Evolutionary conservation across 768 basidiomycete genomes (phyloP), one percentile per base, ranked within the genome.

Genomic region (Pisolithus tinctorius): DNA sequence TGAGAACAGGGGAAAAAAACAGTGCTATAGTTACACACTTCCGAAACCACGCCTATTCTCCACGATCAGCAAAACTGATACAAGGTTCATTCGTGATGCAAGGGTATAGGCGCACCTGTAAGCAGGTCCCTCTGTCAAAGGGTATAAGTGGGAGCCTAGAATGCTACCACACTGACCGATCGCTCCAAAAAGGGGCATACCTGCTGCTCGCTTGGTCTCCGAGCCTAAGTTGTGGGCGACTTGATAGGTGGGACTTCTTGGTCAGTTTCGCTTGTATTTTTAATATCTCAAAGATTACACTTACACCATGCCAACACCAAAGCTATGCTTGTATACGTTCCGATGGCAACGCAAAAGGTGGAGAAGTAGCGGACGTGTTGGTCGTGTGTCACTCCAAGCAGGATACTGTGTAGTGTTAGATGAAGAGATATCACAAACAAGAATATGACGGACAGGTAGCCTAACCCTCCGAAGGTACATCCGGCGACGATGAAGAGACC

Each of bases 261-360:
- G 20, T 54, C 23, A 54, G 48, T 14, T 14, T 34, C 34, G 38
- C 47, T 6, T 6, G 16, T 13, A 30, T 16, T 6, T 26, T 26
- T 16, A 11, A 11, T 6, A 31, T 34, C 41, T 40, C 17, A 4
- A 34, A 27, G 31, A 26, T 49, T n/a, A 20, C 39, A 64, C 74
- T 53, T 59, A 75, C 76, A 77, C 76, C 76, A 78, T 2, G 77
- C 74, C 23, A 75, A 67, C 49, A 74, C 58, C 45, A 78, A 62
- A 13, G 74, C 75, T 16, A 79, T 66, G 23, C 68, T 68, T 4
- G 73, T 62, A 53, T 78, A 77, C 4, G 74, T 75, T 43, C 76
- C 76, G 17, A 69, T 63, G 0, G 74, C 70, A 40, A 78, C 67
- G 45, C 64, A 72, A 60, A 78, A 77, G 10, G 69, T 72, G 14